phyloP scores from a whole-genome alignment of 108 stramenopile species.

The Stephanodiscus triporus region DNA sequence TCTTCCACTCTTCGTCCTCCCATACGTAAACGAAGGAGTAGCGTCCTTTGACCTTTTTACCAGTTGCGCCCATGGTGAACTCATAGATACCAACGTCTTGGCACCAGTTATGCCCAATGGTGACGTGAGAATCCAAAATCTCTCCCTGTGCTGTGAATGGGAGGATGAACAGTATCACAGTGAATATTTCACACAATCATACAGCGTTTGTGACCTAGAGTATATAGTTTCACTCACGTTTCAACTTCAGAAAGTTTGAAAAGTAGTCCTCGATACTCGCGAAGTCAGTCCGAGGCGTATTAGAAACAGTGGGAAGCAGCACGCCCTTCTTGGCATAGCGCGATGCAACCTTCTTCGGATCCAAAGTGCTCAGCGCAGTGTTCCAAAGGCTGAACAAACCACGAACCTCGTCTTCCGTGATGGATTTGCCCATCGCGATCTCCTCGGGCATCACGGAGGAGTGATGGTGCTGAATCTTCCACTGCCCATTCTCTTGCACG shows the following conservation, averaged over 20 bases:
- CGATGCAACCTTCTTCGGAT: slow-evolving; percentile 40
- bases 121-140: slow-evolving; percentile 56
- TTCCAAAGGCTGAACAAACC: slow-evolving; percentile 62
- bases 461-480: slow-evolving; percentile 70
- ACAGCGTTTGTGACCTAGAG: neutral
- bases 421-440: slow-evolving; percentile 33
- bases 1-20: slow-evolving; percentile 75
- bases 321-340: slow-evolving; percentile 52
- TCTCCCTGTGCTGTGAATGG: slow-evolving; percentile 38
- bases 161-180: neutral
- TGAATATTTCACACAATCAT: neutral
- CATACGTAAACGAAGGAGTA: slow-evolving; percentile 67
- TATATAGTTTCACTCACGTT: slow-evolving; percentile 22
- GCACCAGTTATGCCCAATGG: slow-evolving; percentile 57
- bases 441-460: slow-evolving; percentile 66
- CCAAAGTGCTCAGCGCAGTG: slow-evolving; percentile 56
- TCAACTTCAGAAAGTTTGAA: slow-evolving; percentile 56
- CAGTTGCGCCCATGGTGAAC: slow-evolving; percentile 58
- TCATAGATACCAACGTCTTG: slow-evolving; percentile 68
- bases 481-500: slow-evolving; percentile 46
- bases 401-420: slow-evolving; percentile 50
- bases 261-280: slow-evolving; percentile 58
- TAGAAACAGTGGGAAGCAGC: slow-evolving; percentile 54
- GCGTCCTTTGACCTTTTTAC: slow-evolving; percentile 53
- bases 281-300: slow-evolving; percentile 58